Evolutionary conservation across 2,329 filamentous ascomycete species (phyloP).

Genomic region (Talaromyces sp.): DNA sequence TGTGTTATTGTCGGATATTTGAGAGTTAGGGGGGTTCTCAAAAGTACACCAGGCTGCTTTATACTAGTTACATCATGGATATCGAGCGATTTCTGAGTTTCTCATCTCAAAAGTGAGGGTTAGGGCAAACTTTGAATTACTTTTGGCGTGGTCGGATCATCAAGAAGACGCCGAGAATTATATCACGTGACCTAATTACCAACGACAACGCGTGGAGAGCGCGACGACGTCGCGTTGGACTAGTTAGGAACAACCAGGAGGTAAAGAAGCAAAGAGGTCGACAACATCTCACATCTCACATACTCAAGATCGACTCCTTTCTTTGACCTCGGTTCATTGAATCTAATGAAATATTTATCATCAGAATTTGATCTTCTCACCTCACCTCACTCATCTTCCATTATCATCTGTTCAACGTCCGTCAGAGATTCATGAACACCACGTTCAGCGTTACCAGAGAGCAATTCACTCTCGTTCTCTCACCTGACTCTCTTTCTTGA

Average conservation of each 20-base stretch:
- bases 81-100: no score
- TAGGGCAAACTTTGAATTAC: not conserved
- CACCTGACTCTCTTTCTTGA: not conserved
- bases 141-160: not conserved
- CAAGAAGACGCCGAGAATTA: not conserved
- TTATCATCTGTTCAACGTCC: not conserved
- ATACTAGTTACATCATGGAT: no score
- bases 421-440: not conserved
- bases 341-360: no score
- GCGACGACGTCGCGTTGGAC: not conserved
- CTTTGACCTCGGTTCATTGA: not conserved
- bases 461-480: not conserved
- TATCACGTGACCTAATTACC: not conserved
- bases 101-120: not conserved
- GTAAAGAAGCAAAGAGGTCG: no score
- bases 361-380: no score
- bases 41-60: no score
- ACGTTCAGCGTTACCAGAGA: not conserved
- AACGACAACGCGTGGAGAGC: not conserved
- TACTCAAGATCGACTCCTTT: not conserved
- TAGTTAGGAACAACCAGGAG: not conserved
- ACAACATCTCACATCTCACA: not conserved
- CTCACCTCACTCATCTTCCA: not conserved
- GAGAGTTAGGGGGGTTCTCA: not conserved
- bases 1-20: not conserved